phyloP scores from a whole-genome alignment of 805 yeast species.

The Torulaspora indica region DNA sequence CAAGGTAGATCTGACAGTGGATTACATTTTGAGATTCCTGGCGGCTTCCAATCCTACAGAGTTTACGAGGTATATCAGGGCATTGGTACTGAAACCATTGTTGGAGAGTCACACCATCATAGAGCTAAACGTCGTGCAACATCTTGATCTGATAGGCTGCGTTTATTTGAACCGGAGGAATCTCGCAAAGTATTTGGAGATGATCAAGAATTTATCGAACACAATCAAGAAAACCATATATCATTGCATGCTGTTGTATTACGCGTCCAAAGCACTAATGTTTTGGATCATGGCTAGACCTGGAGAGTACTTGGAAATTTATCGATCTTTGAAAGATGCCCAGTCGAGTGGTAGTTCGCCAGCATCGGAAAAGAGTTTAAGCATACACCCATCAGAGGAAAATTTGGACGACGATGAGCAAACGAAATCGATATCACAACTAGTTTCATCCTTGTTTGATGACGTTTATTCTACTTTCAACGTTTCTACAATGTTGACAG shows the following conservation, averaged over 20 bases:
- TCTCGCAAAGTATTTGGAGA: conserved; percentile 38
- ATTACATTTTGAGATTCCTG: conserved; percentile 40
- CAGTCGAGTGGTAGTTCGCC: not conserved
- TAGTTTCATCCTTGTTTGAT: conserved; percentile 24
- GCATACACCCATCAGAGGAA: not conserved
- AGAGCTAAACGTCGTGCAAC: conserved; percentile 33
- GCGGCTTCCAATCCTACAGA: conserved; percentile 50
- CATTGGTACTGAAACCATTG: conserved; percentile 23
- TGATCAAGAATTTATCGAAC: conserved; percentile 38
- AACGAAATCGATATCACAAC: conserved; percentile 14
- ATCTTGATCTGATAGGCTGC: conserved; percentile 45
- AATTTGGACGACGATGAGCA: conserved; percentile 10
- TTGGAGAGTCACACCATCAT: conserved; percentile 35
- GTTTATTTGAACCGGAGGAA: conserved; percentile 40
- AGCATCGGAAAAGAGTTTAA: not conserved
- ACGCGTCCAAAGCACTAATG: conserved; percentile 43
- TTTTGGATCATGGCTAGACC: conserved; percentile 52
- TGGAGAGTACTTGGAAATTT: conserved; percentile 38
- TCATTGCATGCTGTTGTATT: conserved; percentile 43
- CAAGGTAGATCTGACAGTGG: conserved; percentile 20
- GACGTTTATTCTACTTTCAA: conserved; percentile 27
- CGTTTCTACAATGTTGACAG: conserved; percentile 19
- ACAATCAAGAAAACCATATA: conserved; percentile 43
- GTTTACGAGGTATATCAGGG: conserved; percentile 34
- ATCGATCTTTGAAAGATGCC: conserved; percentile 5